Evolutionary conservation across 805 yeast species (phyloP).

Genomic region (Dipodascus geniculatus): DNA sequence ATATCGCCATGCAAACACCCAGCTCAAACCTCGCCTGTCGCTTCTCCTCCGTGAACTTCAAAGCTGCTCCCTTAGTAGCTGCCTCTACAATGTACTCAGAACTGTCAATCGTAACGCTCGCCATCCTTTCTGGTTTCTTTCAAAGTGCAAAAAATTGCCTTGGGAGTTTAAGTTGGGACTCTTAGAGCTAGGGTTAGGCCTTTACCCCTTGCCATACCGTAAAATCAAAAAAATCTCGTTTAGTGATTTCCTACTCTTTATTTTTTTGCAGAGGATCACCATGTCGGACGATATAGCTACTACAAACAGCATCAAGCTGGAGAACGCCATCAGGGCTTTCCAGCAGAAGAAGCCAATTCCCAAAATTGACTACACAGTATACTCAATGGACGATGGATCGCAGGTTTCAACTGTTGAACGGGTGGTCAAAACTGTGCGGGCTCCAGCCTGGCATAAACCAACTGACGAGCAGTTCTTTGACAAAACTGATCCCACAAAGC

Average conservation of each 20-base stretch:
- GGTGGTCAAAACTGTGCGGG: constrained; percentile 42
- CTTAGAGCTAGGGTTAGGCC: background rate
- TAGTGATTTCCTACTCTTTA: background rate
- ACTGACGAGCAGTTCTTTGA: constrained; percentile 55
- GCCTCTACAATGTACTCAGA: constrained; percentile 7
- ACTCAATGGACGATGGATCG: constrained; percentile 48
- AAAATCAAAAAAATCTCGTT: no score
- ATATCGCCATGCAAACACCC: constrained; percentile 85
- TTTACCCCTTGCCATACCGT: background rate
- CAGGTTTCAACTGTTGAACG: constrained; percentile 45
- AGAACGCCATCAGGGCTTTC: constrained; percentile 27
- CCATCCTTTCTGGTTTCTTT: background rate
- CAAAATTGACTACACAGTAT: constrained; percentile 32
- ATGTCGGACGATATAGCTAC: constrained; percentile 1
- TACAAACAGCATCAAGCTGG: constrained; percentile 13
- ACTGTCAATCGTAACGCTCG: background rate
- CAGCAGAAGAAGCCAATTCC: constrained; percentile 24
- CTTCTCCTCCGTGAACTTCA: constrained; percentile 33
- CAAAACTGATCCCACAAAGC: constrained; percentile 38
- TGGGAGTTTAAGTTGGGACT: background rate
- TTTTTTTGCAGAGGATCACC: background rate
- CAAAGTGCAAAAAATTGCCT: background rate
- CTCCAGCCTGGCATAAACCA: constrained; percentile 59
- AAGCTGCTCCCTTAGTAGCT: constrained; percentile 5
- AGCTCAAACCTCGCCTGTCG: constrained; percentile 82